Conservation (phyloP, 2,329 filamentous ascomycete genomes). For the Endocalyx cinctus region DNA sequence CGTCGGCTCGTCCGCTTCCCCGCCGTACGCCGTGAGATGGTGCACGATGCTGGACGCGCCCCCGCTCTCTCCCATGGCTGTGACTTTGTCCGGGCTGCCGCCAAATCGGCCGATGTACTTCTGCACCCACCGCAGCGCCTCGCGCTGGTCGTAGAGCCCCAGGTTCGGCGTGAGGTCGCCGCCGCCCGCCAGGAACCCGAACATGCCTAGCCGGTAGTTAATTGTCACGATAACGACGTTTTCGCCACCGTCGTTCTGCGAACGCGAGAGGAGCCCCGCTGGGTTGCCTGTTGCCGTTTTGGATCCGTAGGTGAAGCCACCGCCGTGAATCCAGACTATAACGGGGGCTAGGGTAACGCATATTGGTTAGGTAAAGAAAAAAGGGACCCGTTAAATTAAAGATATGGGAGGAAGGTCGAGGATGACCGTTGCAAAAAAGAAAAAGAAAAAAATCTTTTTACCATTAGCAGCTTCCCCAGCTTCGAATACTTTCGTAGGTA, state of each 20-base stretch:
- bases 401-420: no score
- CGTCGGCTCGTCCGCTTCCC: constrained; percentile 14
- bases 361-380: no score
- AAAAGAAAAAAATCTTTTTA: no score
- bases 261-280: constrained; percentile 15
- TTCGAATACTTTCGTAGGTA: constrained; percentile 12
- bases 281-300: constrained; percentile 15
- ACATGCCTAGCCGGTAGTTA: constrained; percentile 22
- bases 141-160: constrained; percentile 43
- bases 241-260: constrained; percentile 5
- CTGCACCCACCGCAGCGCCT: constrained; percentile 44
- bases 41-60: constrained; percentile 45
- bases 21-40: constrained; percentile 42
- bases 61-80: constrained; percentile 47
- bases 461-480: constrained; percentile 3
- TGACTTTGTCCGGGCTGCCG: constrained; percentile 23
- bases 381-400: no score
- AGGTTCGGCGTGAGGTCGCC: constrained; percentile 35
- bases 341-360: constrained; percentile 17
- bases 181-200: constrained; percentile 17
- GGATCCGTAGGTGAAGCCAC: constrained; percentile 19
- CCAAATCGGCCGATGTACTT: constrained; percentile 43
- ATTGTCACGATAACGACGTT: constrained; percentile 18
- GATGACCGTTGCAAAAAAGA: no score
- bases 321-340: constrained; percentile 23